A percentile compares a stretch with the other conserved stretches of the same genome.
Evolutionary conservation across 345 rosid genomes (phyloP).

Genomic region (Murraya koenigii): DNA sequence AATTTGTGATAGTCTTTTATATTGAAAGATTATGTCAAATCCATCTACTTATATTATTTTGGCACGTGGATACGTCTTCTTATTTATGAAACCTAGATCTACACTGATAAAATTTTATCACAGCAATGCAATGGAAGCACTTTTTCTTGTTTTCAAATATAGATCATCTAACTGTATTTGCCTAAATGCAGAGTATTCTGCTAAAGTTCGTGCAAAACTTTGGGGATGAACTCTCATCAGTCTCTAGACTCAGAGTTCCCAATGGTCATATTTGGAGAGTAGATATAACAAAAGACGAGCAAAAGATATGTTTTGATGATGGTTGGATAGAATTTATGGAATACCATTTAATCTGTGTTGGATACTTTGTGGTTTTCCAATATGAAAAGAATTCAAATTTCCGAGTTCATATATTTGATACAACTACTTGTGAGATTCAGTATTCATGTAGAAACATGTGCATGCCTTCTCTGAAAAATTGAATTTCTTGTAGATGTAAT

Average conservation of each 20-base stretch:
- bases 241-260: slow-evolving; percentile 25
- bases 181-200: slow-evolving; percentile 33
- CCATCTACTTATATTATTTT: no score
- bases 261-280: slow-evolving; percentile 37
- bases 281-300: slow-evolving; percentile 25
- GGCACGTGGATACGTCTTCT: neutral
- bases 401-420: slow-evolving; percentile 32
- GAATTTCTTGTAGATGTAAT: no score
- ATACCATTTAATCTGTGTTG: slow-evolving; percentile 29
- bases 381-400: slow-evolving; percentile 37
- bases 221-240: slow-evolving; percentile 32
- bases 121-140: neutral
- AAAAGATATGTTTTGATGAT: slow-evolving; percentile 36
- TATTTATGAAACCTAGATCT: neutral
- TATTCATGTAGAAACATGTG: slow-evolving; percentile 18
- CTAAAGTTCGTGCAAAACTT: slow-evolving; percentile 27
- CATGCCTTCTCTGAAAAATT: slow-evolving; percentile 1
- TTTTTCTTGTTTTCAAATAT: neutral
- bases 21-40: no score
- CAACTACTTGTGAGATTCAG: slow-evolving; percentile 34
- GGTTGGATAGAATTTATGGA: slow-evolving; percentile 43
- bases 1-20: no score
- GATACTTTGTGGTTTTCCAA: slow-evolving; percentile 36
- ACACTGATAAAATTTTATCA: neutral
- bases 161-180: neutral